Evolutionary conservation across 352 stramenopile genomes (phyloP), one percentile per base, ranked within the genome.

Genomic region (Globisporangium barbulae): DNA sequence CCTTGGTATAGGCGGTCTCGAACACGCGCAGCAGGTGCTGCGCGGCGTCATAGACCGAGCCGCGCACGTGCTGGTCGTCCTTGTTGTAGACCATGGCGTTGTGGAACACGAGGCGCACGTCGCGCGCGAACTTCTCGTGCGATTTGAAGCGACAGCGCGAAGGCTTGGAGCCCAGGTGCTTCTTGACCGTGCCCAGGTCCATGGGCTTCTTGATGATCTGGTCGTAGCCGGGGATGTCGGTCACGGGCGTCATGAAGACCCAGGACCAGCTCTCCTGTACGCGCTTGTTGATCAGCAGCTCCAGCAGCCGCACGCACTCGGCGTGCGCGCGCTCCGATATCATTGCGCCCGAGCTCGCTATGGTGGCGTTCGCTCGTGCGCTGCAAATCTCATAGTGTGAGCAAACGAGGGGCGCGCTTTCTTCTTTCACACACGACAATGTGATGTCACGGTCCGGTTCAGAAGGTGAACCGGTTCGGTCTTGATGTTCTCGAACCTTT

Each of bases 261-360:
- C 85, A 93, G 2, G 85, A 93, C 85, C 85, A 93, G 72, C 78
- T 93, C 68, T 93, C 81, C 71, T 93, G 85, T 45, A 93, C 81
- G 49, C 81, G 81, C 64, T 85, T 78, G 64, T 93, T 93, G 25
- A 74, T 91, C 61, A 93, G 74, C 61, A 91, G 69, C 44, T 91
- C 81, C 61, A 93, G 76, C 52, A 93, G 73, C 70, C 83, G 82
- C 81, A 90, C 72, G 67, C 82, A 93, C 76, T 93, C 83, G 64
- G 78, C 81, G 64, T 93, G 81, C 39, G 82, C 77, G 45, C 72
- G 64, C 72, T 86, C 76, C 50, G 82, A 89, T 72, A 93, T 93
- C 81, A 93, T 89, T 49, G 53, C 47, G 47, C 21, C 37, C 5
- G 31, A 37, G 28, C 42, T 48, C 42, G 42, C 42, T 48, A 48